Base-by-base conservation (phyloP, 2,329 filamentous ascomycete species). In the Sarocladiaceae sp. region DNA sequence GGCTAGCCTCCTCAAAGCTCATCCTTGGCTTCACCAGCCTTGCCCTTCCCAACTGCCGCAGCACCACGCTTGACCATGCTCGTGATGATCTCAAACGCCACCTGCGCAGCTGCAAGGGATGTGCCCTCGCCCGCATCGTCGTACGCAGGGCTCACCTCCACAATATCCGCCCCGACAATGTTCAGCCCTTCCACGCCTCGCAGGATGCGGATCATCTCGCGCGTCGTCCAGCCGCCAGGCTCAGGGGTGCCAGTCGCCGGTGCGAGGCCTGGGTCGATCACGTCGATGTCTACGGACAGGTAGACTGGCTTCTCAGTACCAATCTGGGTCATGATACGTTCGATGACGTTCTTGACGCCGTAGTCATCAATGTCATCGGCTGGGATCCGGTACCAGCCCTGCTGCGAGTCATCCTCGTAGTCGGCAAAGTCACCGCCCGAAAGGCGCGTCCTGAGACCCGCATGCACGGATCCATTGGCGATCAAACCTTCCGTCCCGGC, bases 311-410 rank as follows among this genome's bases (percentile, higher is more conserved):
- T 76, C 50, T 85, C 76, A 0, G 37, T 41, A 15, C 85, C 85
- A 6, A 90, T 77, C 2, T 79, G 74, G 3, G 73, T 62, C 58
- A 90, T 67, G 54, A 93, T 89, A 19, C 65, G 63, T 15, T 77
- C 63, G 6, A 88, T 74, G 37, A 93, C 68, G 1, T 83, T 85
- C 45, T 69, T 68, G 1, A 78, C 72, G 12, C 87, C 85, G 13
- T 90, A 63, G 33, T 89, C 85, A 60, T 93, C 87, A 49, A 93
- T 86, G 51, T 90, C 87, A 59, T 93, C 86, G 4, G 83, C 77
- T n/a, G 76, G 73, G 50, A 93, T 84, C 6, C 85, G 79, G 48
- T 83, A 64, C 74, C 88, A 93, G 42, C 85, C 85, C 64, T 90
- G 85, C 47, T 73, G 58, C 20, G 70, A 78, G 52, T 90, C 85